Base-by-base conservation (phyloP, 306 rosid genomes). In the Prosopis cineraria region DNA sequence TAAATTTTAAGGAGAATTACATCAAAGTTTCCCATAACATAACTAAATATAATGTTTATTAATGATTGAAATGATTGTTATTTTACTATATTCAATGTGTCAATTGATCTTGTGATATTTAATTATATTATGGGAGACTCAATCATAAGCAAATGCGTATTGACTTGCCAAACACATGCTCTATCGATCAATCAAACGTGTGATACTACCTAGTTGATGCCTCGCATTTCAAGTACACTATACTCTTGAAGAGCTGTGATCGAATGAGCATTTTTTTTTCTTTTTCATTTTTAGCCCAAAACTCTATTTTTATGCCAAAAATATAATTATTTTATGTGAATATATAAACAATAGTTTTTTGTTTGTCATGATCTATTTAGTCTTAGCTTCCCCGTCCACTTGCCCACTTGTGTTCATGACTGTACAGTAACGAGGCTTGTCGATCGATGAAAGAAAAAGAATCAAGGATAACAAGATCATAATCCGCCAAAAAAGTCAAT, bases 401-500 rank as follows among this genome's bases (percentile, higher is more conserved):
- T 20, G 36, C 50, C 72, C 72, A 67, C 53, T 40, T 11, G 72
- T 22, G 72, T 39, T 66, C 34, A 22, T 25, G 20, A 27, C 30
- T 29, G 39, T 16, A 14, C 20, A 60, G n/a, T 5, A 43, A 14
- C 73, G 12, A 5, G 37, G 8, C 39, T 44, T 43, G 44, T 47
- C 4, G 30, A 31, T 48, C 9, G 29, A 27, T 0, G 58, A 34
- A 64, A n/a, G n/a, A 24, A 29, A 33, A 48, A 50, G 0, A 22
- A 48, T 10, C n/a, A 13, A 73, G 10, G 27, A 52, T 1, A 68
- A 27, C 20, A 56, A 59, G 1, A 50, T 67, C 52, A 36, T 58
- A 68, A 82, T 68, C 68, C 47, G 25, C 60, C 62, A 9, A 40
- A 25, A 73, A 78, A 47, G 77, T 83, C 74, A 60, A 83, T 64